These are phyloP conservation scores for Suhomyces prunicola DNA, from an alignment of 805 yeast species.

Conservation along the genomic window DNA sequence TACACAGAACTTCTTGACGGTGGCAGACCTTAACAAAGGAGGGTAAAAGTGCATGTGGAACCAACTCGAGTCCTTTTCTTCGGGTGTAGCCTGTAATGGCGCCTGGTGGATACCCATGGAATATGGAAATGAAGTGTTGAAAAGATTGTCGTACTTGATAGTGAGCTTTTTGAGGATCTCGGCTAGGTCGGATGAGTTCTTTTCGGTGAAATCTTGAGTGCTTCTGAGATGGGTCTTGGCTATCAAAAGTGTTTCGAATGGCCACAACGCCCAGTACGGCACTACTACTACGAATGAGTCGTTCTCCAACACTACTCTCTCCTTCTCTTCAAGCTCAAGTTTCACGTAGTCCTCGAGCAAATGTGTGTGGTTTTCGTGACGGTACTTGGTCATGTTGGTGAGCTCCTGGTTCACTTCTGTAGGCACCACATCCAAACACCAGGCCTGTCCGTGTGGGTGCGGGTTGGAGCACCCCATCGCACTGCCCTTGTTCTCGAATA, in stretches of 20 bases:
- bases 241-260: slow-evolving; percentile 66
- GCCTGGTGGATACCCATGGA: slow-evolving; percentile 84
- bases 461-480: slow-evolving; percentile 84
- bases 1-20: slow-evolving; percentile 71
- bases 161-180: slow-evolving; percentile 51
- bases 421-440: slow-evolving; percentile 67
- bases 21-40: slow-evolving; percentile 69
- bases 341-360: slow-evolving; percentile 61
- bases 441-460: slow-evolving; percentile 81
- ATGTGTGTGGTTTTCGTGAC: slow-evolving; percentile 38
- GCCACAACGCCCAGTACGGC: slow-evolving; percentile 85
- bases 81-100: slow-evolving; percentile 46
- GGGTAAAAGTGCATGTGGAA: slow-evolving; percentile 80
- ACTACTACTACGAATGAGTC: slow-evolving; percentile 65
- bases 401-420: slow-evolving; percentile 63
- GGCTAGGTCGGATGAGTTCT: slow-evolving; percentile 56
- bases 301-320: slow-evolving; percentile 56
- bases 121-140: slow-evolving; percentile 69
- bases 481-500: slow-evolving; percentile 74
- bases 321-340: slow-evolving; percentile 48
- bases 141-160: slow-evolving; percentile 66
- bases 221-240: slow-evolving; percentile 54
- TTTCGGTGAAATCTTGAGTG: slow-evolving; percentile 43
- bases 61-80: slow-evolving; percentile 43
- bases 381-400: slow-evolving; percentile 47